Conservation (phyloP, 148 eudicot genomes). For the Rhododendron williamsianum region DNA sequence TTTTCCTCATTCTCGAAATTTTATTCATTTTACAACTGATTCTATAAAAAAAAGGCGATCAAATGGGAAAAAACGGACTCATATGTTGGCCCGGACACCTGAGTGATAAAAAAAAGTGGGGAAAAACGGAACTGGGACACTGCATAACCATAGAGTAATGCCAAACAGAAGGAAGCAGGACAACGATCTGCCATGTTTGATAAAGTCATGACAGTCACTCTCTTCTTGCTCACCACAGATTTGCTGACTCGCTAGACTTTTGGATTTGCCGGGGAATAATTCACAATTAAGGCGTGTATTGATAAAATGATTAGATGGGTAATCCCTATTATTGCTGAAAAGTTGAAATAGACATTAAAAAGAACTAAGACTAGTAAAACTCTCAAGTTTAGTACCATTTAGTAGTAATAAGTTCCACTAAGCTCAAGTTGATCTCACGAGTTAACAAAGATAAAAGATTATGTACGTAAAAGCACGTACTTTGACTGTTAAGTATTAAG, state of each 20-base stretch:
- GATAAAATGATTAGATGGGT: background rate
- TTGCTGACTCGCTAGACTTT: background rate
- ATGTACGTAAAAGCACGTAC: background rate
- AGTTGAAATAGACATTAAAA: background rate
- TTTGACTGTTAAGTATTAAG: background rate
- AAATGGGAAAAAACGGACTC: too few relatives aligned
- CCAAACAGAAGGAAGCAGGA: conserved; percentile 3
- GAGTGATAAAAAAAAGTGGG: background rate
- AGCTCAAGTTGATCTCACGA: background rate
- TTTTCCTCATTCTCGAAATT: background rate
- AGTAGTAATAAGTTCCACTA: too few relatives aligned
- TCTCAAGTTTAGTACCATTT: background rate
- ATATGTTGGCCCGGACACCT: background rate
- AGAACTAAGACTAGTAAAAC: background rate
- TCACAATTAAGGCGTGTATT: too few relatives aligned
- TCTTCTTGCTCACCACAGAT: background rate
- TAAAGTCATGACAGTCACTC: background rate
- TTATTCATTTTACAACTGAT: background rate
- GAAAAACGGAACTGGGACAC: background rate
- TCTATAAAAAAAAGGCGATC: too few relatives aligned
- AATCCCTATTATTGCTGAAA: background rate
- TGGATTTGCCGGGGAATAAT: background rate
- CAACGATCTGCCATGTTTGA: background rate
- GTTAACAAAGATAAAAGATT: background rate
- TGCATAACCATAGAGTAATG: background rate